phyloP scores from a whole-genome alignment of 371 early-diverging fungal genomes.

The Batkoa obscura region DNA sequence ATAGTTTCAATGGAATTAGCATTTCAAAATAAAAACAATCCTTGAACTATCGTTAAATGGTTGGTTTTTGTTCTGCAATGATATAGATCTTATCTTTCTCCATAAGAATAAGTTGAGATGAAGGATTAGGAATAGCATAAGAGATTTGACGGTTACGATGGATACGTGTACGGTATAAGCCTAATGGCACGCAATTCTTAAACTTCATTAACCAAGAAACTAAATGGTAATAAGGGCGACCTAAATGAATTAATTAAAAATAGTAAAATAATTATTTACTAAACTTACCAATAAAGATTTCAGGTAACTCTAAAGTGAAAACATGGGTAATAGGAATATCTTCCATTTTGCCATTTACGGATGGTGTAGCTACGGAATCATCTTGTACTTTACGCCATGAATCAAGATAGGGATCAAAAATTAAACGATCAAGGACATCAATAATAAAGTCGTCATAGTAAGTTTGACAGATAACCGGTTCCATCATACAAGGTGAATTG shows the following conservation, averaged over 20 bases:
- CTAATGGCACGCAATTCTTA: conserved; percentile 22
- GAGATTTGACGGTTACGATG: conserved; percentile 16
- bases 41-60: no score
- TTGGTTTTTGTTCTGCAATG: not conserved
- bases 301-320: conserved; percentile 17
- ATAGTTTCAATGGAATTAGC: no score
- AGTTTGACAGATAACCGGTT: conserved; percentile 37
- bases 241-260: conserved; percentile 6
- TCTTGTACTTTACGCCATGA: conserved; percentile 14
- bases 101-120: conserved; percentile 15
- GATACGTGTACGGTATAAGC: conserved; percentile 25
- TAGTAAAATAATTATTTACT: conserved; percentile 4
- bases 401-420: conserved; percentile 12
- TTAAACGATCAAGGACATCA: conserved; percentile 7
- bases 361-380: conserved; percentile 8
- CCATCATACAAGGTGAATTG: conserved; percentile 35
- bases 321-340: conserved; percentile 10
- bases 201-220: conserved; percentile 16
- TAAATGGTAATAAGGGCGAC: conserved; percentile 17
- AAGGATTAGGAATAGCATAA: conserved; percentile 27
- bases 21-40: no score
- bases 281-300: conserved; percentile 4
- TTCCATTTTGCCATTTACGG: conserved; percentile 3
- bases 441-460: conserved; percentile 5
- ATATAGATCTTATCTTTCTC: conserved; percentile 28